Evolutionary conservation across 192 early-diverging fungal genomes (phyloP).

Genomic region (Coemansia sp.): DNA sequence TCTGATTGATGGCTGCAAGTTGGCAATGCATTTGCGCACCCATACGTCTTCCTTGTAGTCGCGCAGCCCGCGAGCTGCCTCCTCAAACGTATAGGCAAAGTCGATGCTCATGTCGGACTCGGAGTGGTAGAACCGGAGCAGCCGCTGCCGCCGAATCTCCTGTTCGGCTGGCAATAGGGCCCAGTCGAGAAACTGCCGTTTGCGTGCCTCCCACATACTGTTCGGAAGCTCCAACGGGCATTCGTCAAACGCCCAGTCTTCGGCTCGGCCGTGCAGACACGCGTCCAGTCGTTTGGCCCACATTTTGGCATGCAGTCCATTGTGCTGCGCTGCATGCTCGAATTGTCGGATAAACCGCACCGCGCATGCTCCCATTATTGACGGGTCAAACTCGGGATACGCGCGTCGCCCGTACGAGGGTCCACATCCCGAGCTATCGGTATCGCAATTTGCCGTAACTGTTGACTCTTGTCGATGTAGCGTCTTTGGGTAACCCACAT

Average conservation of each 20-base stretch:
- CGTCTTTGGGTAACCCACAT: background rate
- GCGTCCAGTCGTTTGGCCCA: constrained; percentile 52
- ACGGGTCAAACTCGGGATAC: constrained; percentile 50
- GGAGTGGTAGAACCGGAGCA: constrained; percentile 46
- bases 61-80: constrained; percentile 41
- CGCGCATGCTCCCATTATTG: constrained; percentile 27
- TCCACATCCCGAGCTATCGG: background rate
- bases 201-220: constrained; percentile 42
- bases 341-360: constrained; percentile 49
- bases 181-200: constrained; percentile 54
- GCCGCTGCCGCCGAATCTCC: constrained; percentile 47
- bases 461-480: background rate
- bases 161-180: constrained; percentile 52
- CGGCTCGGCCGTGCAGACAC: constrained; percentile 42
- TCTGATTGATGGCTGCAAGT: constrained; percentile 36
- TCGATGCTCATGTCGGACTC: constrained; percentile 53
- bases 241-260: constrained; percentile 55
- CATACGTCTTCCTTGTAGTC: constrained; percentile 54
- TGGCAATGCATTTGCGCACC: constrained; percentile 53
- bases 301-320: constrained; percentile 37
- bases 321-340: constrained; percentile 52
- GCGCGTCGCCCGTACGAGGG: constrained; percentile 40
- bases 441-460: background rate
- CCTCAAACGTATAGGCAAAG: constrained; percentile 54
- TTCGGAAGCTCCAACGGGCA: constrained; percentile 36